Evolutionary conservation across 2,329 filamentous ascomycete genomes (phyloP).

Genomic region (Phyllosticta ampelicida): DNA sequence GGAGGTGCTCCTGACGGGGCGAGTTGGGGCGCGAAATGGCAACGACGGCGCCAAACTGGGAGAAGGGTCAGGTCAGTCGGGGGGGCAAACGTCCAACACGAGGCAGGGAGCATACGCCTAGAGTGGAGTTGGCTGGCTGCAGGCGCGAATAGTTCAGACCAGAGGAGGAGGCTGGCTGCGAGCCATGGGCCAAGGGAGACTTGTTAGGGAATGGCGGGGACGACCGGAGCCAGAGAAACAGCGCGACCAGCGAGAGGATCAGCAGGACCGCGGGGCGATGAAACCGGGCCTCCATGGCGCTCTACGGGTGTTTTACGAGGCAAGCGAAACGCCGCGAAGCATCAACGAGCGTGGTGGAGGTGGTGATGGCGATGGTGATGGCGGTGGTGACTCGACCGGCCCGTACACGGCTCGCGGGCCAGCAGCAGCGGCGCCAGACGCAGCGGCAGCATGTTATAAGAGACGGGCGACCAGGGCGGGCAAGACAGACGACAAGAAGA

Average conservation of each 20-base stretch:
- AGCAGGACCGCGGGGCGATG: conserved; percentile 6
- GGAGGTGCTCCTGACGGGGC: conserved; percentile 23
- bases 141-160: conserved; percentile 10
- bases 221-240: conserved; percentile 4
- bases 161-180: neutral
- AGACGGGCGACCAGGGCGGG: too few species aligned
- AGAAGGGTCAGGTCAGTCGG: neutral
- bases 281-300: conserved; percentile 8
- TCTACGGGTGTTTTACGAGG: neutral
- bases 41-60: conserved; percentile 29
- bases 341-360: neutral
- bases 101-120: conserved; percentile 13
- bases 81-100: neutral
- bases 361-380: neutral
- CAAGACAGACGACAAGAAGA: too few species aligned
- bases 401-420: too few species aligned
- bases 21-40: conserved; percentile 28
- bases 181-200: neutral
- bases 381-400: too few species aligned
- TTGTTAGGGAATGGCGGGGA: neutral
- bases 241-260: conserved; percentile 4
- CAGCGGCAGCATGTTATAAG: too few species aligned
- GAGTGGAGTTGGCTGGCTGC: conserved; percentile 15
- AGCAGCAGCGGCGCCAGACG: too few species aligned
- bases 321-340: neutral